Evolutionary conservation across 176 grass and related monocot genomes (phyloP), one percentile per base, ranked within the genome.

Genomic region (Saccharum officinarum): DNA sequence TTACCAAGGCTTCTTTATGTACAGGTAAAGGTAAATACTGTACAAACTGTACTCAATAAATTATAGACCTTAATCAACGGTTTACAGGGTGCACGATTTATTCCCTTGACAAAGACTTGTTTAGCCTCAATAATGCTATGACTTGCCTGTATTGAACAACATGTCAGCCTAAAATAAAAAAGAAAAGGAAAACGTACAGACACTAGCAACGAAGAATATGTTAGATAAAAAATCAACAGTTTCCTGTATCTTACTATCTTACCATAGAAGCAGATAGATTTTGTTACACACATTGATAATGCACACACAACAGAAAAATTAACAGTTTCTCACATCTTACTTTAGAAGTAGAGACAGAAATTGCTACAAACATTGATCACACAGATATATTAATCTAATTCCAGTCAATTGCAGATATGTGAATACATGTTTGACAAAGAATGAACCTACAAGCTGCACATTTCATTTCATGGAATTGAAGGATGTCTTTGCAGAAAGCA

Each of bases 1-100:
- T 83, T 66, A 87, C 13, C 49, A 72, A 54, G 28, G 22, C 13
- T 69, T 31, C 31, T 79, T 90, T 68, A 72, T 33, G n/a, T 69
- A 72, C 45, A 83, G 22, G 36, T 31, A 83, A 83, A 55, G 41
- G 40, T 67, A 87, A 60, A 85, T 40, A 81, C 28, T 64, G 73
- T 26, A 75, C 38, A 54, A 84, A 76, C 41, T 84, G 47, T 65
- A 70, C n/a, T 85, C 42, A 64, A 59, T 62, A 54, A 76, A 77
- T 13, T 49, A 74, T 46, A 26, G 46, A 98, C 95, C 93, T 98
- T 88, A 83, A 98, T 78, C 38, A 98, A 72, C 61, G 80, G 74
- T 84, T 92, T 98, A 73, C 85, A 93, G 37, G 95, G 95, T 78
- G 66, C 57, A 80, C 91, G 87, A 71, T 90, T 78, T 77, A 95